Base-by-base conservation (phyloP, 2,329 filamentous ascomycete genomes). In the Davidsoniella australis region DNA sequence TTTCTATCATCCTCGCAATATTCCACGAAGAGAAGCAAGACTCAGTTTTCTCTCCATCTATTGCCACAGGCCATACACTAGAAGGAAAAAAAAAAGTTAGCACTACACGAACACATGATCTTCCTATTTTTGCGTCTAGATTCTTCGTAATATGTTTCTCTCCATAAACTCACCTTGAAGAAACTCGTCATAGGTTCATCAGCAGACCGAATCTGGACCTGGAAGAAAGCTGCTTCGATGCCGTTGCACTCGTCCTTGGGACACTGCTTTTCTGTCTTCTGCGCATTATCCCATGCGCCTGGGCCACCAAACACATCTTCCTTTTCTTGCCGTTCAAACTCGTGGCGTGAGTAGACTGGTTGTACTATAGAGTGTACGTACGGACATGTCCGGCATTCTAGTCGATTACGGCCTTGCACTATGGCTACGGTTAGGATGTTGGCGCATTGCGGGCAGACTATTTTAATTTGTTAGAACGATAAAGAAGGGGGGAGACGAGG, bases 131-230 rank as follows among this genome's bases (percentile, higher is more conserved):
- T 20, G 20, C 20, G 20, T 17, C 17, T 29, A 42, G 17, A 12
- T 24, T 20, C 8, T 2, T 18, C 20, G 20, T 23, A 23, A 5
- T 23, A 23, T 23, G 20, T 55, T 62, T 40, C n/a, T 24, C 4
- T 4, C 20, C 14, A 12, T 6, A 41, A 23, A 33, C 52, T 23
- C n/a, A 85, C 83, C 76, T 87, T 91, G 67, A 82, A 93, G 66
- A 96, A 96, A 53, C 80, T 89, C 56, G 91, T 98, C 84, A 94
- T 95, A 53, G 91, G 91, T 72, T 98, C 91, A 67, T 98, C 91
- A 47, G 91, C 91, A 70, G 86, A 94, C 58, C 91, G 80, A 66
- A 96, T 96, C 73, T 98, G 91, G 58, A 96, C 79, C 71, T 94
- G 86, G 70, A 88, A 94, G 69, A 89, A 96, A 55, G 88, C 93